These are phyloP conservation scores for Cryptococcus neoformans DNA, from an alignment of 1,284 basidiomycete genomes.

Conservation along the genomic window DNA sequence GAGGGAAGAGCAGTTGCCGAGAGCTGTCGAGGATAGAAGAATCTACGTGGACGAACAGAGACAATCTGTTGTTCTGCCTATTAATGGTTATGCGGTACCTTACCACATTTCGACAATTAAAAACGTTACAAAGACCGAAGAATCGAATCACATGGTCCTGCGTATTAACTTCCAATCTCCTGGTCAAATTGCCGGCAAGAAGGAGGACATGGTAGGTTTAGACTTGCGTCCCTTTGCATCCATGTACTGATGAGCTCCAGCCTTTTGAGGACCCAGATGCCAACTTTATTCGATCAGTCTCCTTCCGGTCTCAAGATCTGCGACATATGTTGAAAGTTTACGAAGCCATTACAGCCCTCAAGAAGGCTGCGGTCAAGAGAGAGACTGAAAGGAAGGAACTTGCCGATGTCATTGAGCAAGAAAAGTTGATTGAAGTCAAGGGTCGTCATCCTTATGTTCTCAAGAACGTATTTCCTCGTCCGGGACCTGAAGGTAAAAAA, in stretches of 20 bases:
- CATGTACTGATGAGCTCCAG: constrained; percentile 47
- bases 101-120: constrained; percentile 99
- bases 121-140: constrained; percentile 96
- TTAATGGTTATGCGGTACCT: constrained; percentile 93
- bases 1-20: constrained; percentile 83
- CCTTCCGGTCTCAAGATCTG: constrained; percentile 86
- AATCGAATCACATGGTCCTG: constrained; percentile 90
- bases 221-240: not conserved
- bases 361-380: constrained; percentile 95
- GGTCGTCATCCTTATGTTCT: constrained; percentile 77
- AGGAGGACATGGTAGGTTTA: constrained; percentile 82
- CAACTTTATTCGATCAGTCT: constrained; percentile 93
- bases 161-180: constrained; percentile 99
- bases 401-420: constrained; percentile 97
- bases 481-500: constrained; percentile 57
- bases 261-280: constrained; percentile 98
- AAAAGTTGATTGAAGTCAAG: constrained; percentile 79
- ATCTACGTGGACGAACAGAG: constrained; percentile 89
- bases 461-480: constrained; percentile 89
- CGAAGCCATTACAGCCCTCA: constrained; percentile 91
- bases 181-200: constrained; percentile 95
- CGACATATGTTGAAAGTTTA: constrained; percentile 84
- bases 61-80: constrained; percentile 84
- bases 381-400: constrained; percentile 98
- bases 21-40: constrained; percentile 68